phyloP scores from a whole-genome alignment of 495 filamentous ascomycete species.

The Penicillium ochrochloron region DNA sequence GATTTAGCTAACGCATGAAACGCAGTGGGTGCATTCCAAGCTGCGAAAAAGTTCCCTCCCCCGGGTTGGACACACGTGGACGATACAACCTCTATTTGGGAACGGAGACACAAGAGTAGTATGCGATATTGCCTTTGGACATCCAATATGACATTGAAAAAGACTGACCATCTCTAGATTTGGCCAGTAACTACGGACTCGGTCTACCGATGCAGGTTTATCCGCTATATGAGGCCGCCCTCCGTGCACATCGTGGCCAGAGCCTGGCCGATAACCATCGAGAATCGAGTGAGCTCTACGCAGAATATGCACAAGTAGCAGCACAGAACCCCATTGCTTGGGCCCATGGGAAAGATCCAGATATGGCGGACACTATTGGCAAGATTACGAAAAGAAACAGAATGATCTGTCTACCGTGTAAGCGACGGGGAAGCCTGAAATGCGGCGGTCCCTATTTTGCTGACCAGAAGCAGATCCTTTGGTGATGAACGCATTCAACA shows the following conservation, averaged over 20 bases:
- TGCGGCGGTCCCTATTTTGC: background rate
- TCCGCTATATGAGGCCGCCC: slow-evolving; percentile 58
- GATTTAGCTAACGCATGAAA: slow-evolving; percentile 20
- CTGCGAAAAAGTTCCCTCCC: slow-evolving; percentile 47
- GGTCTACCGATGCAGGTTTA: slow-evolving; percentile 60
- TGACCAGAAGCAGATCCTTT: slow-evolving; percentile 52
- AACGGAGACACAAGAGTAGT: background rate
- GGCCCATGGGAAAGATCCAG: slow-evolving; percentile 47
- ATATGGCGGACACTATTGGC: slow-evolving; percentile 44
- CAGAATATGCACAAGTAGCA: slow-evolving; percentile 52
- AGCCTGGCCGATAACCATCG: slow-evolving; percentile 50
- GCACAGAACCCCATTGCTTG: slow-evolving; percentile 50
- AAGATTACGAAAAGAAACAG: slow-evolving; percentile 53
- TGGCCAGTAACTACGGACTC: slow-evolving; percentile 21
- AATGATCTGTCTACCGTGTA: slow-evolving; percentile 60
- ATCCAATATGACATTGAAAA: background rate
- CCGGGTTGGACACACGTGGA: slow-evolving; percentile 46
- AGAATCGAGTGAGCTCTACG: slow-evolving; percentile 55
- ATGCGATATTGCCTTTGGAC: background rate
- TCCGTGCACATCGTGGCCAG: slow-evolving; percentile 54
- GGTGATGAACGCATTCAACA: slow-evolving; percentile 66
- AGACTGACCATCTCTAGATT: background rate
- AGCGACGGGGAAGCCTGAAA: background rate
- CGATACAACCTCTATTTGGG: slow-evolving; percentile 5
- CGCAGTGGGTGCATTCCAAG: slow-evolving; percentile 40